phyloP scores from a whole-genome alignment of 768 basidiomycete species.

The Mycena filopes region DNA sequence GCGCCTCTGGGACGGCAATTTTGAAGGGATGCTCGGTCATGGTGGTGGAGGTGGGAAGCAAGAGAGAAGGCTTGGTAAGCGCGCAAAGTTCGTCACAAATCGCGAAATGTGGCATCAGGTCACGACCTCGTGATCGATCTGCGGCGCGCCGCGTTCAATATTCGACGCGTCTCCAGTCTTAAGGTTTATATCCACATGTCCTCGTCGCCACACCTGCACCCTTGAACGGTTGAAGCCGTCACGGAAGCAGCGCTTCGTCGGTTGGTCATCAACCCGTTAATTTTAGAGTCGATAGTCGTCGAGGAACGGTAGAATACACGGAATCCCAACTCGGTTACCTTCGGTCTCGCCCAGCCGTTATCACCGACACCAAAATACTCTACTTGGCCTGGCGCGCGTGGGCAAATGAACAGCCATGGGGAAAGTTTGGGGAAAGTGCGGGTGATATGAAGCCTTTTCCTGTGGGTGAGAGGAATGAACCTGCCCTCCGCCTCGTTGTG shows the following conservation, averaged over 20 bases:
- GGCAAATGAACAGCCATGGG: constrained; percentile 10
- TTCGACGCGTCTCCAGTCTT: too few relatives aligned
- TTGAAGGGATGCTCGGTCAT: constrained; percentile 55
- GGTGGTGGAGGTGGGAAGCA: constrained; percentile 31
- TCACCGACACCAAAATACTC: constrained; percentile 1
- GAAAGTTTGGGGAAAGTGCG: constrained; percentile 29
- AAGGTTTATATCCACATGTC: too few relatives aligned
- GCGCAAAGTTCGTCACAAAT: background rate
- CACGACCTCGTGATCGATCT: background rate
- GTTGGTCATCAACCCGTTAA: too few relatives aligned
- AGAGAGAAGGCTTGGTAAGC: constrained; percentile 32
- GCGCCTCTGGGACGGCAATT: constrained; percentile 55
- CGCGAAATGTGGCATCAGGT: constrained; percentile 5
- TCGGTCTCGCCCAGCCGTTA: too few relatives aligned
- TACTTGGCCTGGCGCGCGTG: background rate
- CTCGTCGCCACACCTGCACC: too few relatives aligned
- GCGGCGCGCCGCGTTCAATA: background rate
- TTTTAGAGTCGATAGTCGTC: too few relatives aligned
- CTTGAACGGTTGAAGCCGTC: too few relatives aligned
- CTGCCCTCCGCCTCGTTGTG: background rate
- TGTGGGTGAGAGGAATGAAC: background rate
- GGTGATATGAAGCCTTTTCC: constrained; percentile 11
- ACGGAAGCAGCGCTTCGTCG: too few relatives aligned
- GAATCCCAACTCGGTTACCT: too few relatives aligned
- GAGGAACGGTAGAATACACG: too few relatives aligned